Conservation (phyloP, 2,329 filamentous ascomycete genomes). For the Claviceps capensis region DNA sequence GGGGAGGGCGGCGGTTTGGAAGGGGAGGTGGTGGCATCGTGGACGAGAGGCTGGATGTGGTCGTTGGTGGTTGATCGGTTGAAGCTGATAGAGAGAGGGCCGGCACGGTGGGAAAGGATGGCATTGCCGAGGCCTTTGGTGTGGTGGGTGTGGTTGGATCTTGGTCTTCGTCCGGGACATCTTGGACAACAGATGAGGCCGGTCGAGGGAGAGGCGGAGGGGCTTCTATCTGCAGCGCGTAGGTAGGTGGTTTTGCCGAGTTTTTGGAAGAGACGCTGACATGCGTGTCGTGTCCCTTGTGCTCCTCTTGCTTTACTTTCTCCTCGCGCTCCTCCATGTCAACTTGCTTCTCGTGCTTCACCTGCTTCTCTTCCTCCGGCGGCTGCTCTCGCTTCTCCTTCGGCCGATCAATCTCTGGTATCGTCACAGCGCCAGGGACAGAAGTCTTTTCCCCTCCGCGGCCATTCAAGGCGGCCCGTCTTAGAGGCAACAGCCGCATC, state of each 20-base stretch:
- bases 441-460: conserved; percentile 3
- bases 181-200: conserved; percentile 1
- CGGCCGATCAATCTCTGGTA: no score
- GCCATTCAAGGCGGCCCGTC: neutral
- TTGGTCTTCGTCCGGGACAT: conserved; percentile 19
- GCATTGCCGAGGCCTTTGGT: conserved; percentile 30
- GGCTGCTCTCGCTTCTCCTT: no score
- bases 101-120: conserved; percentile 22
- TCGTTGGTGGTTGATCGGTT: conserved; percentile 1
- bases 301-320: no score
- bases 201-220: conserved; percentile 20
- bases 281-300: no score
- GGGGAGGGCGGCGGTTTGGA: conserved; percentile 15
- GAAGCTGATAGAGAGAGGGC: conserved; percentile 27
- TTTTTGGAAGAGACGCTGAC: neutral
- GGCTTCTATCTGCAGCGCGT: conserved; percentile 16
- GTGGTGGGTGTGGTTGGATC: conserved; percentile 24
- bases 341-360: no score
- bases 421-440: neutral
- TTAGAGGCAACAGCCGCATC: conserved; percentile 14
- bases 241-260: neutral
- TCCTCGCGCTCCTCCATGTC: no score
- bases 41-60: conserved; percentile 1
- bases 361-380: no score
- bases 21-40: conserved; percentile 18